Evolutionary conservation across 129 eudicot genomes (phyloP).

Genomic region (Escallonia rubra): DNA sequence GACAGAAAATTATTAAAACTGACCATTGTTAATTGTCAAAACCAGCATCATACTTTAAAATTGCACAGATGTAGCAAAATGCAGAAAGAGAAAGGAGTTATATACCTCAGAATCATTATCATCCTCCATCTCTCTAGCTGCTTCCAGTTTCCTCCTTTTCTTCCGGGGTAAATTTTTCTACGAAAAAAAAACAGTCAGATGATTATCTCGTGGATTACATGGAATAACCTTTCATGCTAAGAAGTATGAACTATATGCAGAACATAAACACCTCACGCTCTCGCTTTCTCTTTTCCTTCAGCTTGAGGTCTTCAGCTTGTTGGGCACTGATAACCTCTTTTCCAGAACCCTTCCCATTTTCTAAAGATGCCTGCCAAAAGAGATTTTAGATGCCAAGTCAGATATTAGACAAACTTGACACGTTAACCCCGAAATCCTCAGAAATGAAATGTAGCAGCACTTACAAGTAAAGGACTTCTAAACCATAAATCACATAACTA

Average conservation of each 20-base stretch:
- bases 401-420: neutral
- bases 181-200: slow-evolving; percentile 12
- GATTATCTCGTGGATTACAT: neutral
- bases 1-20: too few relatives aligned
- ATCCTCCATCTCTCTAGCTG: slow-evolving; percentile 86
- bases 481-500: neutral
- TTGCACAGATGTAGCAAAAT: neutral
- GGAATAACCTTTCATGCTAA: neutral
- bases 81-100: neutral
- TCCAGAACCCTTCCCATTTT: slow-evolving; percentile 36
- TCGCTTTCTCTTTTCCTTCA: slow-evolving; percentile 90
- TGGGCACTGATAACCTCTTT: slow-evolving; percentile 73
- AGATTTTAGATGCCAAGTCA: neutral
- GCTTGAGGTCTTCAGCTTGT: slow-evolving; percentile 87
- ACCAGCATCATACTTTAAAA: too few relatives aligned
- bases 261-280: slow-evolving; percentile 66
- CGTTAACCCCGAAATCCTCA: neutral
- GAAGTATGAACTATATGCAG: neutral
- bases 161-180: slow-evolving; percentile 92
- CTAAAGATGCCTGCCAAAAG: slow-evolving; percentile 36
- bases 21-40: too few relatives aligned
- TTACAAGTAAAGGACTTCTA: neutral
- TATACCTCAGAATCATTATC: slow-evolving; percentile 60
- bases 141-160: slow-evolving; percentile 88
- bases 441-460: too few relatives aligned